Evolutionary conservation across 2,329 filamentous ascomycete genomes (phyloP).

Genomic region (Ophiostoma perfectum): DNA sequence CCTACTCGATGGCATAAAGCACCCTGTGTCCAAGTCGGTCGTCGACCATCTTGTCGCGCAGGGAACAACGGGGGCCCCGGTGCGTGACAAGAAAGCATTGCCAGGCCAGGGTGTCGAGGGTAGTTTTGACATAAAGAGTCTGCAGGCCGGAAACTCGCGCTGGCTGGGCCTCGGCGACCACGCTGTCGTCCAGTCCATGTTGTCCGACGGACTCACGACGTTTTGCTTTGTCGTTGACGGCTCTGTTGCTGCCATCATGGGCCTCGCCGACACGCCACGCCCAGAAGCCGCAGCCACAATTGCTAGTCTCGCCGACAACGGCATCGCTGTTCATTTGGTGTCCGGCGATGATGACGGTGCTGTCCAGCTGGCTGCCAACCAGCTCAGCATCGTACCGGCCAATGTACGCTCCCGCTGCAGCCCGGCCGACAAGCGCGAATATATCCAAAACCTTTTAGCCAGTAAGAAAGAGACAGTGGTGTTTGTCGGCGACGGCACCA

Average conservation of each 20-base stretch:
- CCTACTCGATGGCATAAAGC: not conserved
- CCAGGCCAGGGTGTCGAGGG: not conserved
- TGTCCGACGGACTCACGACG: not conserved
- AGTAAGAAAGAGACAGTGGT: conserved; percentile 33
- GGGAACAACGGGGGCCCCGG: not conserved
- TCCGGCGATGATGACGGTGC: not conserved
- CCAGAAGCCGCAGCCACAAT: not conserved
- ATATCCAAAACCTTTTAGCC: conserved; percentile 28
- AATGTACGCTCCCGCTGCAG: conserved; percentile 41
- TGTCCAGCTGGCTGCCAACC: conserved; percentile 41
- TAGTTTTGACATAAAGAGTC: not conserved
- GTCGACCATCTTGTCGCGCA: not conserved
- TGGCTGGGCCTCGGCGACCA: not conserved
- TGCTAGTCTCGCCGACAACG: not conserved
- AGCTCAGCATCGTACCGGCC: conserved; percentile 37
- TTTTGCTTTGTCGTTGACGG: not conserved
- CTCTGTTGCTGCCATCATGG: not conserved
- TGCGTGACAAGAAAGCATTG: not conserved
- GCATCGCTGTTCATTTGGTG: not conserved
- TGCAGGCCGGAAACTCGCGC: not conserved
- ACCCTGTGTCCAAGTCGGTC: not conserved
- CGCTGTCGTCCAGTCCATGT: not conserved
- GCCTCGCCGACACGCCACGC: not conserved
- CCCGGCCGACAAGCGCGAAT: conserved; percentile 43
- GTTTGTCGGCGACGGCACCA: conserved; percentile 74